These are phyloP conservation scores for Echria macrotheca DNA, from an alignment of 495 filamentous ascomycete species.

Conservation along the genomic window DNA sequence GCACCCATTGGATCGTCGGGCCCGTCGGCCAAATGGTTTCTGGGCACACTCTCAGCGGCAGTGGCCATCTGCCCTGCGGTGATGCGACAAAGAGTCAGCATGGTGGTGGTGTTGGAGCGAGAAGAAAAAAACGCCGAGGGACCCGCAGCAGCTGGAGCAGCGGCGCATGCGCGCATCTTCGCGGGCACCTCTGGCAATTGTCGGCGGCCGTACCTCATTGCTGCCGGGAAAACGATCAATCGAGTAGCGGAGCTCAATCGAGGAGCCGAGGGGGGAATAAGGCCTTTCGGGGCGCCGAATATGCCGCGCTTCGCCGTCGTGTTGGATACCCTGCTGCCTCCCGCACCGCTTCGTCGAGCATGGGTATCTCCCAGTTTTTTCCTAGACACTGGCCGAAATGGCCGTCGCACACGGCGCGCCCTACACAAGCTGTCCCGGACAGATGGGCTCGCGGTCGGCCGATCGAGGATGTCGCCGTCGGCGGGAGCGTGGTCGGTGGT, in stretches of 20 bases:
- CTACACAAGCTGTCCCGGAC: neutral
- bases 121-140: slow-evolving; percentile 3
- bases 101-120: slow-evolving; percentile 3
- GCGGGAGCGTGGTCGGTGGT: neutral
- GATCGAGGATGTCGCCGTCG: neutral
- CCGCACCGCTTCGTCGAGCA: neutral
- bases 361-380: no score
- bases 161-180: slow-evolving; percentile 12
- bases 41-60: slow-evolving; percentile 43
- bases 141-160: slow-evolving; percentile 8
- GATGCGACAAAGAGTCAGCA: slow-evolving; percentile 19
- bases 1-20: slow-evolving; percentile 37
- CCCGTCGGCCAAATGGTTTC: slow-evolving; percentile 33
- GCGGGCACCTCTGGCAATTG: neutral
- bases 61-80: slow-evolving; percentile 43
- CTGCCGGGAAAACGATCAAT: slow-evolving; percentile 10
- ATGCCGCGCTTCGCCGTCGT: slow-evolving; percentile 8
- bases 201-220: slow-evolving; percentile 25
- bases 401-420: neutral
- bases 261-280: no score
- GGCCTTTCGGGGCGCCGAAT: slow-evolving; percentile 6
- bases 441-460: slow-evolving; percentile 2
- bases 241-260: no score
- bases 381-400: neutral
- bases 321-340: neutral